Evolutionary conservation across 805 yeast genomes (phyloP), one percentile per base, ranked within the genome.

Genomic region (Pichia ethanolica): DNA sequence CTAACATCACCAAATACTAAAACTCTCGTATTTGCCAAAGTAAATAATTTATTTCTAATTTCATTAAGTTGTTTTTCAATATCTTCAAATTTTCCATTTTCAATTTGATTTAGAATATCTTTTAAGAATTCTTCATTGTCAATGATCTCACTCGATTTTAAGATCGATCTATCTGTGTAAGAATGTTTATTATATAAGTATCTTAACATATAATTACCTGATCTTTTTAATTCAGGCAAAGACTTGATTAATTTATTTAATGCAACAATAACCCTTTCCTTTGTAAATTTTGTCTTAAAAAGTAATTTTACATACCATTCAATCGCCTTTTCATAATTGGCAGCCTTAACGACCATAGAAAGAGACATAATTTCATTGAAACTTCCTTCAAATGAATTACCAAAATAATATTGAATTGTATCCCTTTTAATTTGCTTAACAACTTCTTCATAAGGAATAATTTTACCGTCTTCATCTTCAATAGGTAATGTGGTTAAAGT

Each of bases 401-500:
- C 73, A 27, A 88, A 70, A 12, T 70, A 69, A 42, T 78, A 73
- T 35, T 77, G 79, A 27, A 90, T 70, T 7, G 93, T 79, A 56
- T 90, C 97, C 33, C 80, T 74, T 59, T 88, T 86, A 39, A 89
- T 64, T 30, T 76, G 73, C 20, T 83, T 71, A 7, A 89, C 82
- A n/a, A 89, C 96, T 42, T 82, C 77, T 49, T 89, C 95, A 60
- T 75, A 86, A 0, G 86, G 77, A 25, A 82, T 69, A 13, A 72
- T 63, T 3, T 73, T 61, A 2, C 89, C 91, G 58, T 79, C 77
- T 1, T 79, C 83, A 10, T 77, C 69, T 42, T 70, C 69, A 67
- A 91, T 72, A 2, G 97, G 93, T 61, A 87, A 70, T 0, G 88
- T 71, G 59, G 87, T 86, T 8, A 90, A 64, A 44, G 83, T 86